phyloP scores from a whole-genome alignment of 139 green algal genomes.

The Picochlorum sp. region DNA sequence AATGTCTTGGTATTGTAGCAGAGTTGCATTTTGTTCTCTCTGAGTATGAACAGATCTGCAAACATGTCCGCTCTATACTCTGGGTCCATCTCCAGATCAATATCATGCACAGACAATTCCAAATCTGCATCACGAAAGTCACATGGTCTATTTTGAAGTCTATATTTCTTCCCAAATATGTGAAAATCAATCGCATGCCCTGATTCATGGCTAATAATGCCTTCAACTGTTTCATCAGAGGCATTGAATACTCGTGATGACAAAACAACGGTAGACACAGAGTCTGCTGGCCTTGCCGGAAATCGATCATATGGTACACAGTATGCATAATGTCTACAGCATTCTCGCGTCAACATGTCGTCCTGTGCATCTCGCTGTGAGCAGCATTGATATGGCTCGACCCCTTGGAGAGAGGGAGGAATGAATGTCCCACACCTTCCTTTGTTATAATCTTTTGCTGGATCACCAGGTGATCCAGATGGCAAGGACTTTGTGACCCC shows the following conservation, averaged over 20 bases:
- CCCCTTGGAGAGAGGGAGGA: not conserved
- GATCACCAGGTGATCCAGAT: no score
- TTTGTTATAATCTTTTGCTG: no score
- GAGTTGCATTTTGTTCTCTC: no score
- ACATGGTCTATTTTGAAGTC: not conserved
- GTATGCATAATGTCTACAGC: conserved; percentile 24
- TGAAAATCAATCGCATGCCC: conserved; percentile 21
- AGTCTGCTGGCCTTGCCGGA: conserved; percentile 8
- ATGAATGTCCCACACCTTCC: no score
- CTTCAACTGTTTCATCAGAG: conserved; percentile 1
- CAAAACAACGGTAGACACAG: conserved; percentile 14
- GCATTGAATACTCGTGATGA: conserved; percentile 10
- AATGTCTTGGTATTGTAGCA: no score
- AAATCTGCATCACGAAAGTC: not conserved
- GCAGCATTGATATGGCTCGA: not conserved
- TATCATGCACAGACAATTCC: not conserved
- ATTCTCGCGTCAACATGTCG: conserved; percentile 9
- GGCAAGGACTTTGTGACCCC: no score
- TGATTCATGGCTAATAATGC: conserved; percentile 17
- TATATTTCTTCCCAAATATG: conserved; percentile 10
- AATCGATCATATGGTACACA: conserved; percentile 18
- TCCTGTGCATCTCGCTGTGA: conserved; percentile 1
- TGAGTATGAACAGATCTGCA: no score
- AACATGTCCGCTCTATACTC: no score
- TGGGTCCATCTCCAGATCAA: not conserved